Base-by-base conservation (phyloP, 2,329 filamentous ascomycete genomes). In the Trichoderma pleuroti region DNA sequence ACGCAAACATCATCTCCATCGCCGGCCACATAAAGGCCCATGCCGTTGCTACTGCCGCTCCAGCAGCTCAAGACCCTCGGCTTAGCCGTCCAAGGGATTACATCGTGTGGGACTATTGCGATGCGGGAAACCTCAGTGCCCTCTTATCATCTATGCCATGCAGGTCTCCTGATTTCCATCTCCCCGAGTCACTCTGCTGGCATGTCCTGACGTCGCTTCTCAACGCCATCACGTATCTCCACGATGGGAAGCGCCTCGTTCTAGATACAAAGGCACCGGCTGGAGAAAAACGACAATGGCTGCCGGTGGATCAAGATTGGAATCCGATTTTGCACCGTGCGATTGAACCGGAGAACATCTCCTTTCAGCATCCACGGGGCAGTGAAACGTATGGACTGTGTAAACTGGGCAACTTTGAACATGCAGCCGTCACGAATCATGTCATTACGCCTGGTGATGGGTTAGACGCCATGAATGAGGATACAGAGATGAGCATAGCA, bases 121-220 rank as follows among this genome's bases (percentile, higher is more conserved):
- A 87, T 71, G 85, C 83, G 5, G 85, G 85, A 39, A 84, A 80
- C 52, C 81, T 88, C 42, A 79, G 80, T 28, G 80, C 80, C 34
- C 73, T 87, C 12, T 78, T 86, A 26, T 59, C 78, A 3, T 74
- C 77, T 18, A 73, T 78, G 30, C 74, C 72, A 5, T 72, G 74
- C 18, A 52, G 68, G 2, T 34, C 72, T 34, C 18, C 72, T 7
- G 52, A 68, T 5, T 76, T 75, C 14, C 85, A 84, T 72, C 75
- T 87, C 14, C 86, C 86, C 0, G 86, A 88, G 73, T 80, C 81
- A 3, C 78, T 88, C 14, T 86, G 86, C 72, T 89, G 86, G 86
- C 86, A 88, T 74, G 86, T 88, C 10, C 79, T 85, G 14, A 75
- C 80, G 12, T 84, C 82, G 9, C 76, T 88, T 60, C 76, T 84